A percentile compares a stretch with the other conserved stretches of the same genome.
Evolutionary conservation across 108 stramenopile genomes (phyloP).

Genomic region (Fragilariopsis cylindrus): DNA sequence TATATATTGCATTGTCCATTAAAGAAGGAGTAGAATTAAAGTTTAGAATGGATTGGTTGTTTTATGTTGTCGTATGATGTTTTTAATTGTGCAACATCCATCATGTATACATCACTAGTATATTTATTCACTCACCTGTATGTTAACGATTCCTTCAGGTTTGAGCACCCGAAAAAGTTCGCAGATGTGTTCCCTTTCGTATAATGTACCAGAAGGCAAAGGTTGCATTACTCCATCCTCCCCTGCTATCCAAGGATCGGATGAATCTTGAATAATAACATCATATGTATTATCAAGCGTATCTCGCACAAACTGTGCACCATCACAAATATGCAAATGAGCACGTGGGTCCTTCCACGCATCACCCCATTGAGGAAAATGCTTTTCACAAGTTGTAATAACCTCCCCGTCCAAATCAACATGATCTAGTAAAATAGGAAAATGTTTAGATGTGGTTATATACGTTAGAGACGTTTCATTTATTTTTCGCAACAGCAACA

Average conservation of each 20-base stretch:
- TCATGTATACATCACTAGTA: no score
- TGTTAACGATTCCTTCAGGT: conserved; percentile 61
- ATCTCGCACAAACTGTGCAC: conserved; percentile 63
- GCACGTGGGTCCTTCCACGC: conserved; percentile 78
- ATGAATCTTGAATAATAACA: conserved; percentile 81
- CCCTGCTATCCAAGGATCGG: conserved; percentile 65
- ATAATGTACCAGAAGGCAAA: conserved; percentile 67
- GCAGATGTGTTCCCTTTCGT: conserved; percentile 60
- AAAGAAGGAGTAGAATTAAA: background rate
- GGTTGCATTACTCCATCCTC: conserved; percentile 53
- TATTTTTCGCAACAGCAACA: no score
- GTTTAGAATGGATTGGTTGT: conserved; percentile 6
- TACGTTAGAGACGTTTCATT: conserved; percentile 28
- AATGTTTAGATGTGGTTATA: conserved; percentile 43
- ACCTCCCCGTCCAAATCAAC: conserved; percentile 81
- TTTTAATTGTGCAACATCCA: no score
- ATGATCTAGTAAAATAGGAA: conserved; percentile 64
- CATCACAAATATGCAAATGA: conserved; percentile 64
- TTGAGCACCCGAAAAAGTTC: conserved; percentile 49
- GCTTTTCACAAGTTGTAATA: conserved; percentile 53
- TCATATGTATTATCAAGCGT: conserved; percentile 52
- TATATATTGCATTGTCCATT: conserved; percentile 14
- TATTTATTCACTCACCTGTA: conserved; percentile 31
- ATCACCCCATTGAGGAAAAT: conserved; percentile 67
- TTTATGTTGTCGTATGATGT: background rate